phyloP scores from a whole-genome alignment of 2,329 filamentous ascomycete species.

The Aspergillus novoparasiticus region DNA sequence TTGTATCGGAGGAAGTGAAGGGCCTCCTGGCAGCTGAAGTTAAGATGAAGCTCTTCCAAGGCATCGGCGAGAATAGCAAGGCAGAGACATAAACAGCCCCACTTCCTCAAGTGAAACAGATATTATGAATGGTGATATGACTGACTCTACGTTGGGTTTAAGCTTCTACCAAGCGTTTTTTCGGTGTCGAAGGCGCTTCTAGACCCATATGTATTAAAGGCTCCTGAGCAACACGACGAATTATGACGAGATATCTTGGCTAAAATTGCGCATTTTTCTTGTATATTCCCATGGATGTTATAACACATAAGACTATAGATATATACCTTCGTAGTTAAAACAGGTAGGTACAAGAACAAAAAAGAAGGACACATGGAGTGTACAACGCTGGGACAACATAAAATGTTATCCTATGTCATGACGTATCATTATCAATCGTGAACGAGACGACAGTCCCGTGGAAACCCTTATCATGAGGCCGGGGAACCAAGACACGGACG shows the following conservation, averaged over 20 bases:
- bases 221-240: neutral
- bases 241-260: neutral
- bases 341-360: constrained; percentile 14
- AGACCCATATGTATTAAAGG: neutral
- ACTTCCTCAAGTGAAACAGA: neutral
- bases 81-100: constrained; percentile 17
- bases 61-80: constrained; percentile 34
- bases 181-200: neutral
- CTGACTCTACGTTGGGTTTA: neutral
- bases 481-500: constrained; percentile 7
- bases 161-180: neutral
- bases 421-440: constrained; percentile 23
- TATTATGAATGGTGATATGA: neutral
- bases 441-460: constrained; percentile 7
- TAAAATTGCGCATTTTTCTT: neutral
- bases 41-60: constrained; percentile 55
- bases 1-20: constrained; percentile 57
- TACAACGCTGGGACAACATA: constrained; percentile 11
- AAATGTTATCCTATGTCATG: constrained; percentile 21
- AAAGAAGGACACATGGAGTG: constrained; percentile 9
- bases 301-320: constrained; percentile 7
- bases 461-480: constrained; percentile 1
- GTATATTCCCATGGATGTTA: neutral
- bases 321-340: constrained; percentile 14
- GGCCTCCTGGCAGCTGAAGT: constrained; percentile 52